phyloP scores from a whole-genome alignment of 257 asterid species.

The Lycium barbarum region DNA sequence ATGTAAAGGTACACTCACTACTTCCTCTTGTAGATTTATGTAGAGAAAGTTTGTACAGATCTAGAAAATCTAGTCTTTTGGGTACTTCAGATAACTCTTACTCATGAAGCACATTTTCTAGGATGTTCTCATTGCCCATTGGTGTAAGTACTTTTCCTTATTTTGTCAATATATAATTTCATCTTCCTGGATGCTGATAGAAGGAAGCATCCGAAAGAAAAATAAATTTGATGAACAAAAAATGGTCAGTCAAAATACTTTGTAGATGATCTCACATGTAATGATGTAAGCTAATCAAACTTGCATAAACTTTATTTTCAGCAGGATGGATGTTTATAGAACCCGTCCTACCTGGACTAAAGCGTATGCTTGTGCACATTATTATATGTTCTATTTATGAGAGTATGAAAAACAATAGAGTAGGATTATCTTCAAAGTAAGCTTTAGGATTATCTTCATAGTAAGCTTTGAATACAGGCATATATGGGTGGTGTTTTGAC shows the following conservation, averaged over 20 bases:
- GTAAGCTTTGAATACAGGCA: neutral
- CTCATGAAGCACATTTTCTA: constrained; percentile 1
- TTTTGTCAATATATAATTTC: neutral
- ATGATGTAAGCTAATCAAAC: constrained; percentile 17
- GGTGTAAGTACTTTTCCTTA: neutral
- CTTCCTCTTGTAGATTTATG: constrained; percentile 11
- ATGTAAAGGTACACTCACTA: constrained; percentile 76
- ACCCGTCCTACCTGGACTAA: constrained; percentile 21
- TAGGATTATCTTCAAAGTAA: constrained; percentile 21
- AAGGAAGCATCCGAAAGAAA: constrained; percentile 4
- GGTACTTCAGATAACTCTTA: neutral
- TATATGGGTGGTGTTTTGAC: constrained; percentile 2
- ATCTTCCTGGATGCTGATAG: constrained; percentile 18
- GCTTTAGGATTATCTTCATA: constrained; percentile 13
- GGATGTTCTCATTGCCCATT: neutral
- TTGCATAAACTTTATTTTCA: constrained; percentile 8
- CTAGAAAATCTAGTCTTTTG: constrained; percentile 21
- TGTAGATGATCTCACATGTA: constrained; percentile 13
- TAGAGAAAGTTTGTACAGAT: neutral
- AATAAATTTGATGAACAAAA: constrained; percentile 15
- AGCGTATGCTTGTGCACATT: neutral
- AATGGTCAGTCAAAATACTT: constrained; percentile 25
- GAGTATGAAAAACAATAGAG: neutral
- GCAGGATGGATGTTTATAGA: neutral
- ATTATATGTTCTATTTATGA: constrained; percentile 15